These are phyloP conservation scores for Auxenochlorella pyrenoidosa DNA, from an alignment of 139 green algal genomes.

Conservation along the genomic window DNA sequence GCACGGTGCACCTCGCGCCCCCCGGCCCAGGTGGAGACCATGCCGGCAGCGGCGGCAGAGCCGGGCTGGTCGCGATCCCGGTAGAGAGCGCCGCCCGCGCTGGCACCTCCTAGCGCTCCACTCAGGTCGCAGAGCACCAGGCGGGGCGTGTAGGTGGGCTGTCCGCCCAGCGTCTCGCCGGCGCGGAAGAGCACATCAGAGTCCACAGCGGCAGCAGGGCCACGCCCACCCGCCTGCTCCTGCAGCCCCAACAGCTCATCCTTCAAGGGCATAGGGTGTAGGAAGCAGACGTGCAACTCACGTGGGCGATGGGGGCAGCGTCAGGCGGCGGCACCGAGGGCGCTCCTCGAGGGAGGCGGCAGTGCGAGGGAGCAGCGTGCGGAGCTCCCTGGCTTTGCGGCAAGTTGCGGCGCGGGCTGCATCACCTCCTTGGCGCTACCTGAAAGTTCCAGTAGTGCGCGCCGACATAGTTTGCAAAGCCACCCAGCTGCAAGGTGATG, in stretches of 20 bases:
- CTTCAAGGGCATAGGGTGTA: slow-evolving; percentile 59
- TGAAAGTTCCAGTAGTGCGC: slow-evolving; percentile 95
- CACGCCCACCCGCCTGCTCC: slow-evolving; percentile 41
- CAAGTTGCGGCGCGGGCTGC: too few relatives aligned
- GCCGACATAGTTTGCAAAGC: slow-evolving; percentile 82
- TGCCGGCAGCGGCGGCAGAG: not conserved
- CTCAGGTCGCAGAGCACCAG: slow-evolving; percentile 71
- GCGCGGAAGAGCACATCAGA: slow-evolving; percentile 55
- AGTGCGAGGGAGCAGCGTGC: not conserved
- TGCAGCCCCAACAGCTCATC: slow-evolving; percentile 72
- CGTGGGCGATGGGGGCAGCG: too few relatives aligned
- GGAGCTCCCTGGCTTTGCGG: not conserved
- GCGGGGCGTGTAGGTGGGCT: slow-evolving; percentile 63
- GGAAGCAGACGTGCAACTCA: too few relatives aligned
- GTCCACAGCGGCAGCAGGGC: slow-evolving; percentile 51
- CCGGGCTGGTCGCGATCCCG: not conserved
- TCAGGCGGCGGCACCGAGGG: not conserved
- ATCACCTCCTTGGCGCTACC: slow-evolving; percentile 33
- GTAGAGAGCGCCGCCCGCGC: slow-evolving; percentile 16
- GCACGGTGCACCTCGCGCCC: slow-evolving; percentile 55
- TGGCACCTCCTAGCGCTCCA: slow-evolving; percentile 65
- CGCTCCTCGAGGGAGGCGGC: too few relatives aligned
- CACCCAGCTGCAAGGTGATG: slow-evolving; percentile 85
- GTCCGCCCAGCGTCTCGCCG: slow-evolving; percentile 40
- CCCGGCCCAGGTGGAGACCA: slow-evolving; percentile 56